Conservation (phyloP, 140 eudicot species). For the Anethum foeniculum region DNA sequence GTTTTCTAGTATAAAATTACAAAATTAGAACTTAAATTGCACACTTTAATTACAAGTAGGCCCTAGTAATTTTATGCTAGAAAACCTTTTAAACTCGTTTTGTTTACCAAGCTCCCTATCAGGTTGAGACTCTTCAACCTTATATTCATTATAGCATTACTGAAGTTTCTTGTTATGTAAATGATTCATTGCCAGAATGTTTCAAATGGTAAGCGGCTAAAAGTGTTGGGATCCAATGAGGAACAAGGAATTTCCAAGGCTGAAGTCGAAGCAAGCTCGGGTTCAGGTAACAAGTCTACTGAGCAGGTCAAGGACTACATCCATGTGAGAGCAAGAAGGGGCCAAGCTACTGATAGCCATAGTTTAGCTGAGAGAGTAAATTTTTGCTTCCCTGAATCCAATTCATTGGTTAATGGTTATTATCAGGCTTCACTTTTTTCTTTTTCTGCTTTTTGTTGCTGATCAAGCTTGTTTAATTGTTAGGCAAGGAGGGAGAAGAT, state of each 20-base stretch:
- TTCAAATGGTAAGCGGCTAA: constrained; percentile 40
- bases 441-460: constrained; percentile 2
- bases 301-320: constrained; percentile 89
- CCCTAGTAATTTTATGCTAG: background rate
- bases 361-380: constrained; percentile 93
- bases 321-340: constrained; percentile 97
- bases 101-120: background rate
- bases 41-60: background rate
- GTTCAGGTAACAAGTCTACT: constrained; percentile 33
- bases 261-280: constrained; percentile 51
- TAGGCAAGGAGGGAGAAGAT: constrained; percentile 96
- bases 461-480: constrained; percentile 12
- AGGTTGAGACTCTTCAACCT: too few species aligned
- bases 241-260: constrained; percentile 40
- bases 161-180: background rate
- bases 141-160: too few species aligned
- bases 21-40: background rate
- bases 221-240: constrained; percentile 34
- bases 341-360: constrained; percentile 99
- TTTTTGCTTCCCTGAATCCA: background rate
- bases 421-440: background rate
- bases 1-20: background rate
- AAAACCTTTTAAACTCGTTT: background rate
- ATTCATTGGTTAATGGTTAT: background rate
- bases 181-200: constrained; percentile 33